Conservation (phyloP, 352 stramenopile genomes). For the Stephanocyclus meneghinianus region DNA sequence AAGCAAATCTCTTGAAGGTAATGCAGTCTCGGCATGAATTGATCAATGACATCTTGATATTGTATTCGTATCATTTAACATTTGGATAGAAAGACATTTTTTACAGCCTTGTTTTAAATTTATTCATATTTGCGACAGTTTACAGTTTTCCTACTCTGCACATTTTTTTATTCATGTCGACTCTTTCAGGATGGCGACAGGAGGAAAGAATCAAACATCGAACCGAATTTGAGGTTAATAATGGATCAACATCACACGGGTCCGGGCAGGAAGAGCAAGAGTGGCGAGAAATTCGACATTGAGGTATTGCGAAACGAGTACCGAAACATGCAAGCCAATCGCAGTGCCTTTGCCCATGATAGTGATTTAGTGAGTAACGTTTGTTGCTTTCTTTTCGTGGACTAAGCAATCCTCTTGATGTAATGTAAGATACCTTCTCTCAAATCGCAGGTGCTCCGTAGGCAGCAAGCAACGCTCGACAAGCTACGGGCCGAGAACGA, state of each 20-base stretch:
- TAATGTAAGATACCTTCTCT: too few species aligned
- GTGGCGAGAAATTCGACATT: slow-evolving; percentile 77
- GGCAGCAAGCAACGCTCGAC: slow-evolving; percentile 90
- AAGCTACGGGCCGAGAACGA: slow-evolving; percentile 86
- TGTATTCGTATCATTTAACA: too few species aligned
- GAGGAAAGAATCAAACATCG: neutral
- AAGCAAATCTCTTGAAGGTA: too few species aligned
- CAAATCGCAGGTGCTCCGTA: slow-evolving; percentile 87
- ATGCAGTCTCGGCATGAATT: too few species aligned
- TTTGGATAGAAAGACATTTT: too few species aligned
- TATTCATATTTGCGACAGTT: too few species aligned
- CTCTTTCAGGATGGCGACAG: neutral
- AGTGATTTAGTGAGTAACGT: slow-evolving; percentile 42
- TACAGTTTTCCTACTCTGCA: too few species aligned
- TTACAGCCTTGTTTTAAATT: too few species aligned
- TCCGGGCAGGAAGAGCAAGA: slow-evolving; percentile 2
- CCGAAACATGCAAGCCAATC: slow-evolving; percentile 96
- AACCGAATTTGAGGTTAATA: neutral
- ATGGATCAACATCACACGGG: neutral
- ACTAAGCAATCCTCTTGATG: neutral
- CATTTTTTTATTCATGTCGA: neutral
- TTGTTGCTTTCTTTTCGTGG: neutral
- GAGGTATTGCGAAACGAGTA: slow-evolving; percentile 93
- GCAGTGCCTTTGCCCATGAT: slow-evolving; percentile 90
- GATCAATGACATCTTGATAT: too few species aligned